A percentile compares a stretch with the other conserved stretches of the same genome.
Evolutionary conservation across 148 eudicot genomes (phyloP).

Genomic region (Talinum fruticosum): DNA sequence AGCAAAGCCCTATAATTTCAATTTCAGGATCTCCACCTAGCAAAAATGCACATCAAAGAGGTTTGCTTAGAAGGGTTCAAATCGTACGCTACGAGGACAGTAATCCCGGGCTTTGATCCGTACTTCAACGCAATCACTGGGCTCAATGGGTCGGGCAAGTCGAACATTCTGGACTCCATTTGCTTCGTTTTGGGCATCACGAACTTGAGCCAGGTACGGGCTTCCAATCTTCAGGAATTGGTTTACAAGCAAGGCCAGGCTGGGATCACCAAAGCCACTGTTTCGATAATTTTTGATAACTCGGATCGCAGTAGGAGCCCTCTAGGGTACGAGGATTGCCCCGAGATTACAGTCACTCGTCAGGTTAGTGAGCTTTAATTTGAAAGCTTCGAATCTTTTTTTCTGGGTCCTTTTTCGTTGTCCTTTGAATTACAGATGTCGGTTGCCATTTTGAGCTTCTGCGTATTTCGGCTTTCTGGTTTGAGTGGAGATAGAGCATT

Average conservation of each 20-base stretch:
- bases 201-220: slow-evolving; percentile 94
- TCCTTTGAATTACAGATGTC: neutral
- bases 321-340: slow-evolving; percentile 78
- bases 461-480: neutral
- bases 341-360: slow-evolving; percentile 90
- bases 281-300: slow-evolving; percentile 77
- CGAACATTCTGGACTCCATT: slow-evolving; percentile 89
- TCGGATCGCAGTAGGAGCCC: slow-evolving; percentile 78
- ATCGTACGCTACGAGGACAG: slow-evolving; percentile 90
- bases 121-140: slow-evolving; percentile 95
- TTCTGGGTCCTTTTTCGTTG: neutral
- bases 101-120: slow-evolving; percentile 85
- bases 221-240: slow-evolving; percentile 91
- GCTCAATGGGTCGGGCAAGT: slow-evolving; percentile 91
- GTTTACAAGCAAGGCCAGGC: slow-evolving; percentile 99
- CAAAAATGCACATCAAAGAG: slow-evolving; percentile 80
- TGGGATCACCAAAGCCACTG: slow-evolving; percentile 94
- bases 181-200: slow-evolving; percentile 95
- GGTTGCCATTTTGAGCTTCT: neutral
- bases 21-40: neutral
- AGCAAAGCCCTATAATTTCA: slow-evolving; percentile 29
- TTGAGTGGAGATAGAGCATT: neutral
- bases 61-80: slow-evolving; percentile 91
- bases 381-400: neutral
- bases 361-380: slow-evolving; percentile 53